Evolutionary conservation across 2,329 filamentous ascomycete genomes (phyloP).

Genomic region (Hypoxylon sp.): DNA sequence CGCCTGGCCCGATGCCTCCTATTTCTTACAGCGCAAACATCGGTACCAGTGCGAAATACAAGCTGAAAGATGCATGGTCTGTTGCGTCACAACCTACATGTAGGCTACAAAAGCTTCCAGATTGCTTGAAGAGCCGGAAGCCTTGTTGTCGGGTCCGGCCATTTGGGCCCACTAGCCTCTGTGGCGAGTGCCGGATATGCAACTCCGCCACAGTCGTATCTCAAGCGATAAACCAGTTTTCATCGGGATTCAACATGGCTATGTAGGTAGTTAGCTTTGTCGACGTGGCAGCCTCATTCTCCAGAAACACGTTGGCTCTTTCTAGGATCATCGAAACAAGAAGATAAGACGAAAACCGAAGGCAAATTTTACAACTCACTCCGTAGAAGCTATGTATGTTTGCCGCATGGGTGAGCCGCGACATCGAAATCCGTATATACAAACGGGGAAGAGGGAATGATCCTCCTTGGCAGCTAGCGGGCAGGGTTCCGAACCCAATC

Average conservation of each 20-base stretch:
- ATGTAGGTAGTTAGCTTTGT: constrained; percentile 44
- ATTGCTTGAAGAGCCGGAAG: constrained; percentile 24
- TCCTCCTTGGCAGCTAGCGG: constrained; percentile 42
- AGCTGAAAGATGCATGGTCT: constrained; percentile 52
- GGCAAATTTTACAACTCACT: constrained; percentile 13
- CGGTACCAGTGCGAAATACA: constrained; percentile 38
- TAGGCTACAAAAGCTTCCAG: constrained; percentile 35
- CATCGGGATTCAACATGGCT: constrained; percentile 41
- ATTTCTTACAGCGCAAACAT: constrained; percentile 29
- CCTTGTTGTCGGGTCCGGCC: constrained; percentile 32
- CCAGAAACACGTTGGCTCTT: constrained; percentile 28
- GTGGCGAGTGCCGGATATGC: constrained; percentile 47
- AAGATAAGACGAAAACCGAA: constrained; percentile 16
- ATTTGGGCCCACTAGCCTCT: constrained; percentile 36
- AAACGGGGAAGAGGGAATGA: constrained; percentile 41
- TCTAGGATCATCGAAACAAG: constrained; percentile 17
- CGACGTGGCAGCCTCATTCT: constrained; percentile 47
- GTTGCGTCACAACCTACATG: constrained; percentile 39
- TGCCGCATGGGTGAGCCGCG: constrained; percentile 33
- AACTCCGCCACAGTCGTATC: constrained; percentile 50
- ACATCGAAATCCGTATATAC: constrained; percentile 25
- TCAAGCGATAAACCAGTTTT: constrained; percentile 20
- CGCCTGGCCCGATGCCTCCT: constrained; percentile 17
- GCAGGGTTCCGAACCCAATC: constrained; percentile 49
- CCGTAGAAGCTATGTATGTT: constrained; percentile 24